Percentiles rank a stretch among this genome's conserved stretches.
These are phyloP conservation scores for Silybum marianum DNA, from an alignment of 129 eudicot species.

Conservation along the genomic window DNA sequence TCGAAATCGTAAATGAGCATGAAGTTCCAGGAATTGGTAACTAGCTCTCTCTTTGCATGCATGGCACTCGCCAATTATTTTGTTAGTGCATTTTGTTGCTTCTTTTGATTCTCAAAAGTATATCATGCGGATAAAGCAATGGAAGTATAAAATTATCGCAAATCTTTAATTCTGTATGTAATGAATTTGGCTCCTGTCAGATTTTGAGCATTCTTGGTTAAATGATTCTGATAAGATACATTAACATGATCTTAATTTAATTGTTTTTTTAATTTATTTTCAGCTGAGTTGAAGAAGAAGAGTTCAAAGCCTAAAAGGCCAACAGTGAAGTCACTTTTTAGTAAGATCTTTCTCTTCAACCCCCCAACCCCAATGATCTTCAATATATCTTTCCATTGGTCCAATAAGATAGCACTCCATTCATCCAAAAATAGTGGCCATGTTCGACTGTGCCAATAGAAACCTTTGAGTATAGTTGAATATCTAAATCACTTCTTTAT, in stretches of 20 bases:
- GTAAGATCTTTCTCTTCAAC: slow-evolving; percentile 52
- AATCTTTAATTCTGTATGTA: not conserved
- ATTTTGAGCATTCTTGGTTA: slow-evolving; percentile 6
- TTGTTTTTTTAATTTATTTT: slow-evolving; percentile 5
- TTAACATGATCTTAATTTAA: slow-evolving; percentile 7
- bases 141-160: slow-evolving; percentile 21
- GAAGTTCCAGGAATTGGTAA: slow-evolving; percentile 86
- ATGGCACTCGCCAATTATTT: not conserved
- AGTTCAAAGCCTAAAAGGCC: slow-evolving; percentile 90
- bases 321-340: slow-evolving; percentile 93
- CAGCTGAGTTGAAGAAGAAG: slow-evolving; percentile 98
- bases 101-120: not conserved
- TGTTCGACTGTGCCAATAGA: not conserved
- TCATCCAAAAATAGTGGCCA: not conserved
- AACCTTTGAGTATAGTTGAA: not conserved
- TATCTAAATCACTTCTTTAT: not conserved
- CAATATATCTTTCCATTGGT: not conserved
- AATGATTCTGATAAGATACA: not conserved
- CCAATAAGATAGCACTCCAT: not conserved
- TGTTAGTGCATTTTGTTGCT: not conserved
- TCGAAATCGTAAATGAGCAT: slow-evolving; percentile 86
- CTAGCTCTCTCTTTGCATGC: slow-evolving; percentile 21
- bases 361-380: not conserved
- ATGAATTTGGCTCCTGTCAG: not conserved
- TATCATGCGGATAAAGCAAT: slow-evolving; percentile 5